Percentiles rank a stretch among this genome's conserved stretches.
These are phyloP conservation scores for Chrysoporthe austroafricana DNA, from an alignment of 2,329 filamentous ascomycete genomes.

Conservation along the genomic window DNA sequence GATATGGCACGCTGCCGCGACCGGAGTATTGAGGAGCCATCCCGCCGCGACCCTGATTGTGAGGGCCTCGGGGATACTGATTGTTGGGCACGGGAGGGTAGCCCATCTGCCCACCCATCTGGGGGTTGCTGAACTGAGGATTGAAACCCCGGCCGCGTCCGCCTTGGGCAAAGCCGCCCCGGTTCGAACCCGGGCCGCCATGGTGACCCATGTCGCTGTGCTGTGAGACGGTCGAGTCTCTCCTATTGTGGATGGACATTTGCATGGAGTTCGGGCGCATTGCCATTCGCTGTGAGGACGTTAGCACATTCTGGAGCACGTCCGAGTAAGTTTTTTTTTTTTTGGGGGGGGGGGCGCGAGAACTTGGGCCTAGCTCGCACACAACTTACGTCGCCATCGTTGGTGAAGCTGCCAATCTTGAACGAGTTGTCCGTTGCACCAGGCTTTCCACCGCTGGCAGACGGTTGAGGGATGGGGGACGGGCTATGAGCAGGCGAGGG, in stretches of 20 bases:
- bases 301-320: conserved; percentile 3
- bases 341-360: conserved; percentile 9
- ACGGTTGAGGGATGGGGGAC: conserved; percentile 88
- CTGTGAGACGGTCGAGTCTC: conserved; percentile 83
- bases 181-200: conserved; percentile 59
- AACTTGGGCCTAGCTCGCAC: not conserved
- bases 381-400: conserved; percentile 76
- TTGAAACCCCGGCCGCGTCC: conserved; percentile 52
- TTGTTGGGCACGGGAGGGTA: conserved; percentile 42
- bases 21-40: conserved; percentile 50
- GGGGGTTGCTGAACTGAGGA: conserved; percentile 40
- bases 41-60: conserved; percentile 45
- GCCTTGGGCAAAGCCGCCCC: conserved; percentile 56
- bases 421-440: conserved; percentile 59
- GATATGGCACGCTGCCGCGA: conserved; percentile 55
- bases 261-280: conserved; percentile 63
- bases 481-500: conserved; percentile 87
- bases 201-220: conserved; percentile 74
- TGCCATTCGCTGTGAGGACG: conserved; percentile 62
- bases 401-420: conserved; percentile 77
- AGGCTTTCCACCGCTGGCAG: conserved; percentile 82
- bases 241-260: conserved; percentile 67
- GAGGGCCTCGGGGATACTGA: conserved; percentile 42
- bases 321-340: conserved; percentile 26
- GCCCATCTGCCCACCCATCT: conserved; percentile 53